Evolutionary conservation across 805 yeast genomes (phyloP).

Genomic region (Yamadazyma phyllophila): DNA sequence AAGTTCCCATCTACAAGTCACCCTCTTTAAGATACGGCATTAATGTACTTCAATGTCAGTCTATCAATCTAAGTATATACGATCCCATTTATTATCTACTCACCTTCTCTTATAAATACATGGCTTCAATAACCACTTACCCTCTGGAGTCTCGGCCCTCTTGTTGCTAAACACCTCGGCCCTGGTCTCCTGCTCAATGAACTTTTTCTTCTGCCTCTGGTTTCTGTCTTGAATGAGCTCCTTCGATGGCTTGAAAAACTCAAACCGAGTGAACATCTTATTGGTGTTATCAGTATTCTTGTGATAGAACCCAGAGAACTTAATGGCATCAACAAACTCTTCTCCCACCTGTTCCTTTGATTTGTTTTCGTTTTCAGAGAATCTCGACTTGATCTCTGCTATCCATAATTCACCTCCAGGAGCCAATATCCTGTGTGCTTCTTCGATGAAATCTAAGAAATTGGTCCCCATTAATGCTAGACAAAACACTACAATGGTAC

Average conservation of each 20-base stretch:
- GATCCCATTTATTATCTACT: neutral
- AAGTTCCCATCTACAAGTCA: too few relatives aligned
- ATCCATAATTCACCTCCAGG: conserved; percentile 97
- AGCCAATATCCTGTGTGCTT: conserved; percentile 81
- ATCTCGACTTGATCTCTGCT: conserved; percentile 93
- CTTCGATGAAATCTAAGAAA: conserved; percentile 85
- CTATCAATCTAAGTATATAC: too few relatives aligned
- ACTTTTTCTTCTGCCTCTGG: conserved; percentile 60
- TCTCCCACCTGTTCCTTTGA: conserved; percentile 46
- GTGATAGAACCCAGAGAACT: conserved; percentile 80
- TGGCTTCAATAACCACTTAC: conserved; percentile 89
- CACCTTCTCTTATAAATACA: conserved; percentile 87
- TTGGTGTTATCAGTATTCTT: conserved; percentile 82
- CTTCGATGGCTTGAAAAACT: conserved; percentile 82
- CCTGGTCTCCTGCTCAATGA: conserved; percentile 67
- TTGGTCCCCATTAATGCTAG: conserved; percentile 97
- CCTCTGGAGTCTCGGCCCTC: conserved; percentile 62
- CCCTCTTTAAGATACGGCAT: too few relatives aligned
- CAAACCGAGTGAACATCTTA: conserved; percentile 93
- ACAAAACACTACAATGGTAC: conserved; percentile 89
- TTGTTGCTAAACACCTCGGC: conserved; percentile 57
- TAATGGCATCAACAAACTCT: conserved; percentile 79
- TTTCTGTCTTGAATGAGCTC: conserved; percentile 62
- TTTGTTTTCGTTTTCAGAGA: conserved; percentile 51
- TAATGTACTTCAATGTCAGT: too few relatives aligned